Percentiles rank a stretch among this genome's conserved stretches.
Evolutionary conservation across 2,329 filamentous ascomycete species (phyloP).

Genomic region (Sporothrix pallida): DNA sequence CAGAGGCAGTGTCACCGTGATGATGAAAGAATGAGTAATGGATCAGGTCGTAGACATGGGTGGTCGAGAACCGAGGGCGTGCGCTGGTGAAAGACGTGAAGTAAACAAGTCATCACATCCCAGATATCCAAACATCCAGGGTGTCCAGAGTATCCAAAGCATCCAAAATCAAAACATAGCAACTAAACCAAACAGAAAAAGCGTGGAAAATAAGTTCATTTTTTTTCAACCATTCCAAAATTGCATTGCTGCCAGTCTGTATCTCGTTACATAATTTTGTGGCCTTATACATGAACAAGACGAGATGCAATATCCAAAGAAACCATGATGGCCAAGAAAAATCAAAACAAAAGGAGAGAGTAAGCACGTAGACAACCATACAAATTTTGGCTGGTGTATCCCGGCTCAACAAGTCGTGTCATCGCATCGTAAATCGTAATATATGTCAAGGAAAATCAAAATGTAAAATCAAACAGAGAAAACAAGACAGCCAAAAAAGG

Average conservation of each 20-base stretch:
- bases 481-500: background rate
- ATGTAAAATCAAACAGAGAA: background rate
- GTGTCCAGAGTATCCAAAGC: background rate
- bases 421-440: background rate
- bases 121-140: background rate
- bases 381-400: no score
- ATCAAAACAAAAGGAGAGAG: background rate
- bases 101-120: background rate
- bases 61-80: background rate
- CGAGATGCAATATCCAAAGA: constrained; percentile 20
- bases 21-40: constrained; percentile 26
- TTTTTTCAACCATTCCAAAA: background rate
- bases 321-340: background rate
- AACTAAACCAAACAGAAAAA: background rate
- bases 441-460: background rate
- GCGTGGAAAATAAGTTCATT: background rate
- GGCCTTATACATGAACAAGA: constrained; percentile 9
- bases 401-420: background rate
- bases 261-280: constrained; percentile 7
- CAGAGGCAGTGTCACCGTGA: constrained; percentile 12
- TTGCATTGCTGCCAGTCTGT: constrained; percentile 18
- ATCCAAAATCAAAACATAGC: background rate
- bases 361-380: no score
- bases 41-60: constrained; percentile 14
- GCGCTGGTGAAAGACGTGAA: background rate